Conservation (phyloP, 805 yeast species). For the Blastobotrys attinorum region DNA sequence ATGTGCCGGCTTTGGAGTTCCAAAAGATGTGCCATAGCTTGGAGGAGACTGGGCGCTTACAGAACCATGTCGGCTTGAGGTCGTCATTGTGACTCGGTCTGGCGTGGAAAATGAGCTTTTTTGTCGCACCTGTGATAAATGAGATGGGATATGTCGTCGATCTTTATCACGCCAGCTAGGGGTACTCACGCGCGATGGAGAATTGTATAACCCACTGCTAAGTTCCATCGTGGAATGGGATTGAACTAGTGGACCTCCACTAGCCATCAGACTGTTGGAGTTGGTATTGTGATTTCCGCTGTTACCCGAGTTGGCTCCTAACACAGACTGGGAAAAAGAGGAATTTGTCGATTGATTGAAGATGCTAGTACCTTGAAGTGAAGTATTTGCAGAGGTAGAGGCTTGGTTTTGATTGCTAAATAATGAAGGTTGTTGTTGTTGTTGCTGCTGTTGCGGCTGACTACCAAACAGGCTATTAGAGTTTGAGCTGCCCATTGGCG, state of each 20-base stretch:
- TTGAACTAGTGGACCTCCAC: conserved; percentile 4
- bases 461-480: too few species aligned
- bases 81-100: conserved; percentile 2
- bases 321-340: too few species aligned
- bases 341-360: not conserved
- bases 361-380: not conserved
- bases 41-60: conserved; percentile 4
- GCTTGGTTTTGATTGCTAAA: too few species aligned
- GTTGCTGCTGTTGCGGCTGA: too few species aligned
- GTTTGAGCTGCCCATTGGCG: too few species aligned
- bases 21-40: conserved; percentile 14
- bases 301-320: conserved; percentile 1
- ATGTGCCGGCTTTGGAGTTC: conserved; percentile 21
- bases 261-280: not conserved
- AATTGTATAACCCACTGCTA: not conserved
- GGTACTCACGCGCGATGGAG: not conserved
- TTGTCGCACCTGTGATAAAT: conserved; percentile 1
- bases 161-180: conserved; percentile 11
- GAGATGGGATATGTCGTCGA: conserved; percentile 11
- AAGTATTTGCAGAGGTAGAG: too few species aligned
- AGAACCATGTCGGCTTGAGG: conserved; percentile 2
- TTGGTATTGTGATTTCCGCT: not conserved
- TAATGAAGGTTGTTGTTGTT: too few species aligned
- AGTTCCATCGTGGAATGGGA: conserved; percentile 12
- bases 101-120: conserved; percentile 4